Conservation (phyloP, 2,329 filamentous ascomycete species). For the Cercospora janseana region DNA sequence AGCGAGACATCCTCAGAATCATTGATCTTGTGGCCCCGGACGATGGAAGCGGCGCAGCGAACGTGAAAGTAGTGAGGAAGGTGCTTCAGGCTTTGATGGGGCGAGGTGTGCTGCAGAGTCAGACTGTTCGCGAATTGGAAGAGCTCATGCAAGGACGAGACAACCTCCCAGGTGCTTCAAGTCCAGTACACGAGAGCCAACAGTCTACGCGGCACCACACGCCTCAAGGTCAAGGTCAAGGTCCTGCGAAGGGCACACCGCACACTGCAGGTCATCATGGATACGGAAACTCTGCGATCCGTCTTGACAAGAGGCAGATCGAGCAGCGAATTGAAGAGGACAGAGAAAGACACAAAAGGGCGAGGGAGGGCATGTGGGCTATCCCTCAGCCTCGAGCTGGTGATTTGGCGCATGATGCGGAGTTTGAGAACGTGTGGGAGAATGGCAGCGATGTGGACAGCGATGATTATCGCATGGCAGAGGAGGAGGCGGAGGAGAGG, state of each 20-base stretch:
- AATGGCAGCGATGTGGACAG: slow-evolving; percentile 83
- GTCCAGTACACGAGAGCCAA: slow-evolving; percentile 17
- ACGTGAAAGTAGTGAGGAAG: slow-evolving; percentile 79
- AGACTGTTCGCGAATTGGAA: slow-evolving; percentile 77
- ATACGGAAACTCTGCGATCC: slow-evolving; percentile 34
- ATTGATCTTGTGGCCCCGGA: slow-evolving; percentile 89
- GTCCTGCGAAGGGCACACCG: slow-evolving; percentile 26
- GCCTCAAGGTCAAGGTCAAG: slow-evolving; percentile 1
- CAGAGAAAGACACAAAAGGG: slow-evolving; percentile 85
- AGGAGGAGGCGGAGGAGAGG: slow-evolving; percentile 68
- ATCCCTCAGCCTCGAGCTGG: slow-evolving; percentile 46
- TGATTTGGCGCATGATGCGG: slow-evolving; percentile 61
- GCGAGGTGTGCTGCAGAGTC: slow-evolving; percentile 69
- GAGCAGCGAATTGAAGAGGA: slow-evolving; percentile 98
- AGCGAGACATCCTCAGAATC: slow-evolving; percentile 85
- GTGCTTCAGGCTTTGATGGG: slow-evolving; percentile 57
- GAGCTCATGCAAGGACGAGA: slow-evolving; percentile 79
- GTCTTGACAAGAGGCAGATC: slow-evolving; percentile 80
- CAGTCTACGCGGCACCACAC: slow-evolving; percentile 7
- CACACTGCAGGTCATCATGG: slow-evolving; percentile 26
- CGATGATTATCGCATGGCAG: slow-evolving; percentile 75
- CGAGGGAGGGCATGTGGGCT: slow-evolving; percentile 91
- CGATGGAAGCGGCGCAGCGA: slow-evolving; percentile 83
- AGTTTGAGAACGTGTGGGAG: slow-evolving; percentile 80
- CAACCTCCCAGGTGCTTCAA: slow-evolving; percentile 23